A percentile compares a stretch with the other conserved stretches of the same genome.
phyloP scores from a whole-genome alignment of 345 rosid genomes.

The Ceriops tagal region DNA sequence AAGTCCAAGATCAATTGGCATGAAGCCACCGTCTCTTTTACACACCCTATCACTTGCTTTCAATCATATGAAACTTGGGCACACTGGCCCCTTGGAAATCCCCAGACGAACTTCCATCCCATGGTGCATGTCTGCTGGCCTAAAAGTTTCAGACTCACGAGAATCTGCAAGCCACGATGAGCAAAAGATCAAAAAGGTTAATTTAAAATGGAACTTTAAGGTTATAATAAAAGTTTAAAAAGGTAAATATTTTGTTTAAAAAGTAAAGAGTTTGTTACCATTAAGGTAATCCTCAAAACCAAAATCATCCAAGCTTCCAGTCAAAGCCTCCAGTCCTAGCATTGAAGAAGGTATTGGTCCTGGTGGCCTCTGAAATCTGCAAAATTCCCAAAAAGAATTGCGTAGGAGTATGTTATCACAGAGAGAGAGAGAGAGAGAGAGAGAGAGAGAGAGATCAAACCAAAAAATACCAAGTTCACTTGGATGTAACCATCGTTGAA shows the following conservation, averaged over 20 bases:
- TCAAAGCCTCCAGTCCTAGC: conserved; percentile 80
- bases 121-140: conserved; percentile 72
- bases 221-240: too few species aligned
- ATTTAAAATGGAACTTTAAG: too few species aligned
- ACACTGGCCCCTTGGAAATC: conserved; percentile 66
- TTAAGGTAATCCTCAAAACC: conserved; percentile 92
- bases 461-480: neutral
- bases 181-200: neutral
- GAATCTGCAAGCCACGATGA: conserved; percentile 50
- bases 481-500: too few species aligned
- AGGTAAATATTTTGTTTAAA: too few species aligned
- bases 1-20: neutral
- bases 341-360: conserved; percentile 85
- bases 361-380: conserved; percentile 91
- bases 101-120: conserved; percentile 86
- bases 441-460: neutral
- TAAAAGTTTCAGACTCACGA: conserved; percentile 63
- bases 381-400: conserved; percentile 13
- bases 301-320: conserved; percentile 71
- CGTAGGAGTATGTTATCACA: neutral
- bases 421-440: neutral
- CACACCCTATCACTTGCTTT: too few species aligned
- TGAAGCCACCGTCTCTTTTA: neutral
- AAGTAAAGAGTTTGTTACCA: conserved; percentile 41
- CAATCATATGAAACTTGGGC: conserved; percentile 56